phyloP scores from a whole-genome alignment of 2,329 filamentous ascomycete genomes.

The Penicillium sp. region DNA sequence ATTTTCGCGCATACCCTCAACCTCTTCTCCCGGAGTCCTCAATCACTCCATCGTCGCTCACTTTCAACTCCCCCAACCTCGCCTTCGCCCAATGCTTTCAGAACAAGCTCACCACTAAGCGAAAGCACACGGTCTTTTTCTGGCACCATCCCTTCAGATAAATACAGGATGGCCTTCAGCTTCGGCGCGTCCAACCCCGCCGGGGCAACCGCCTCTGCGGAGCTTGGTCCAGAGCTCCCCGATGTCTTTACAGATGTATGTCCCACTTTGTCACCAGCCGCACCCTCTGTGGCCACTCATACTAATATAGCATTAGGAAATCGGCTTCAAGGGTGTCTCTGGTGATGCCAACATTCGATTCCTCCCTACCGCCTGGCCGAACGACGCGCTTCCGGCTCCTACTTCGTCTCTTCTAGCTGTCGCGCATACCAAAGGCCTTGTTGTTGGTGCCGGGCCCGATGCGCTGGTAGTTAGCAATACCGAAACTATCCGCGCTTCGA shows the following conservation, averaged over 20 bases:
- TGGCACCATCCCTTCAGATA: conserved; percentile 33
- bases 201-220: conserved; percentile 42
- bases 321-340: conserved; percentile 79
- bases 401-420: conserved; percentile 83
- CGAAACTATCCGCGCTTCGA: conserved; percentile 74
- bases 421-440: conserved; percentile 74
- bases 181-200: conserved; percentile 54
- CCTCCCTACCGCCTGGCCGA: conserved; percentile 75
- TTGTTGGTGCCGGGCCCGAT: conserved; percentile 86
- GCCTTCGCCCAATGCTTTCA: conserved; percentile 44
- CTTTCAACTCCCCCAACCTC: conserved; percentile 40
- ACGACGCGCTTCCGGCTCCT: conserved; percentile 67
- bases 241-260: conserved; percentile 80
- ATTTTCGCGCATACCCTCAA: conserved; percentile 49
- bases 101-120: conserved; percentile 34
- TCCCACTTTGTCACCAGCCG: conserved; percentile 6
- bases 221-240: conserved; percentile 67
- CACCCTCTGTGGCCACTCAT: background rate
- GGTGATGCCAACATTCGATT: conserved; percentile 80
- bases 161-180: conserved; percentile 63
- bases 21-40: conserved; percentile 46
- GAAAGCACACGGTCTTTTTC: conserved; percentile 41
- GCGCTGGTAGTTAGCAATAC: conserved; percentile 75
- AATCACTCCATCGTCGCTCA: conserved; percentile 46
- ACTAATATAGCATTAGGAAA: conserved; percentile 50